Base-by-base conservation (phyloP, 805 yeast species). In the Lachancea kluyveri region DNA sequence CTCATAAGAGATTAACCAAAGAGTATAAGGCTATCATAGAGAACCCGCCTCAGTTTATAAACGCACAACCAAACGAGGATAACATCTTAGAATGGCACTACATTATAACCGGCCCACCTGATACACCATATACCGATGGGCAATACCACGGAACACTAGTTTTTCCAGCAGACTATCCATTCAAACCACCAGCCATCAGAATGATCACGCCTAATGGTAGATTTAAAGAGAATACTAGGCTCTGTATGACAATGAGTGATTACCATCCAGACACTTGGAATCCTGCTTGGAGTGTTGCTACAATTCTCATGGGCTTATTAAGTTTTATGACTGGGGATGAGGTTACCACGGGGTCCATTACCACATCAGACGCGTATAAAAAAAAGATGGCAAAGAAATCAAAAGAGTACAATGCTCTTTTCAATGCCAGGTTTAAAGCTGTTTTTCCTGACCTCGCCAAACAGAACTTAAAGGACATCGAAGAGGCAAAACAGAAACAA, bases 231-330 rank as follows among this genome's bases (percentile, higher is more conserved):
- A 84, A 84, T 54, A 77, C 86, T 3, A 65, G 95, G 29, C 67
- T 88, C 17, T 88, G 97, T 60, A 64, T 88, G 29, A 77, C 88
- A n/a, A 87, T 88, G 80, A 79, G 94, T 48, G 96, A 88, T 60
- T 88, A 76, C 57, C 97, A 88, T 48, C 96, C 95, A 3, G 92
- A 87, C 55, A 65, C 81, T 1, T 88, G 97, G 97, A 87, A 88
- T 56, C 96, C 97, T 1, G 86, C 94, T 5, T 88, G 96, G 96
- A 77, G 87, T 26, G 96, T 88, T 16, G 67, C 85, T 20, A 87
- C 96, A 0, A 88, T 88, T 13, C 66, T 88, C 45, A 83, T 78
- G 8, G 97, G 96, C 0, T 63, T 88, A 21, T 64, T 88, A 43
- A 84, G 95, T 53, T 88, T 88, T 50, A 88, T 88, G 97, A 85